phyloP scores from a whole-genome alignment of 169 alveolate genomes.

The Babesia gibsoni region DNA sequence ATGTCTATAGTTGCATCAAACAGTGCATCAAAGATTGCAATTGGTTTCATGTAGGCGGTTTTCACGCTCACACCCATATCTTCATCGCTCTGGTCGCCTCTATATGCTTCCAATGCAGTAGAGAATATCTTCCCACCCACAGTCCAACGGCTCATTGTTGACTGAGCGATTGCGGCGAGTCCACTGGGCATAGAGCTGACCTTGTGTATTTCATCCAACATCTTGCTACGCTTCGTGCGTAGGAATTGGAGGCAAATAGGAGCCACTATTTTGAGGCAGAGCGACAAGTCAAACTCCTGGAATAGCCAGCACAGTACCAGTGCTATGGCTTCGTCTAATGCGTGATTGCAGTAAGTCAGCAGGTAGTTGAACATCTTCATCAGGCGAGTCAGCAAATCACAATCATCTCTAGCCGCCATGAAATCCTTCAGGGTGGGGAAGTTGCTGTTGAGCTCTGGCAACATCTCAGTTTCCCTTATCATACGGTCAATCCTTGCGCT shows the following conservation, averaged over 20 bases:
- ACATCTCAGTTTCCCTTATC: constrained; percentile 17
- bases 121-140: constrained; percentile 44
- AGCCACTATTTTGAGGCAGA: constrained; percentile 33
- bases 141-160: constrained; percentile 40
- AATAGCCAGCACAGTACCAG: constrained; percentile 55
- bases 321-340: constrained; percentile 53
- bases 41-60: background rate
- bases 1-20: constrained; percentile 35
- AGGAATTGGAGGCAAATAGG: constrained; percentile 46
- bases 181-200: background rate
- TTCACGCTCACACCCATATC: constrained; percentile 4
- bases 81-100: background rate
- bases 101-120: constrained; percentile 19
- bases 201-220: constrained; percentile 40
- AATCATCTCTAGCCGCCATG: constrained; percentile 18
- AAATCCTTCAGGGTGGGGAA: constrained; percentile 38
- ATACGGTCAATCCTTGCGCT: constrained; percentile 2
- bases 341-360: constrained; percentile 27
- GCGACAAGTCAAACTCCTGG: constrained; percentile 39
- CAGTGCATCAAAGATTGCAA: constrained; percentile 17
- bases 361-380: constrained; percentile 27
- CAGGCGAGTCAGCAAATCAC: constrained; percentile 45
- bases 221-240: constrained; percentile 49
- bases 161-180: constrained; percentile 20
- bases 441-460: constrained; percentile 1